Evolutionary conservation across 2,329 filamentous ascomycete species (phyloP), one percentile per base, ranked within the genome.

Genomic region (Cladosporium sphaerospermum): DNA sequence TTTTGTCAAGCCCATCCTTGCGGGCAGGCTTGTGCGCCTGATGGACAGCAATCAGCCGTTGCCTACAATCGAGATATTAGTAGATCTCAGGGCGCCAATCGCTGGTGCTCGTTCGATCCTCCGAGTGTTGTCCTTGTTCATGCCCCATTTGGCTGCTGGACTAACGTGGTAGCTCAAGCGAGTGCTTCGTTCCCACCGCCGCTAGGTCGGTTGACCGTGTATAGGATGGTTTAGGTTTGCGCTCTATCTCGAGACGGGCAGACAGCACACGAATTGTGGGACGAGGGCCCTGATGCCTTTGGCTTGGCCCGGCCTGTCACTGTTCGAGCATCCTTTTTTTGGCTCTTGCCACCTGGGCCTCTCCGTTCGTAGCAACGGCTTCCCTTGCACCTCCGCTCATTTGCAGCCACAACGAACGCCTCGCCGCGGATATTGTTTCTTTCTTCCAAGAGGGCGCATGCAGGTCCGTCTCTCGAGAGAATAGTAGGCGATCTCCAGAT

Each of bases 121-220:
- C 31, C 48, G 32, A 51, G 13, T 44, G 37, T 43, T 31, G 40
- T 40, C 48, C 31, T 44, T 19, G 48, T 32, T 18, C 40, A 36
- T 44, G 32, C 48, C 48, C 41, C 48, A 51, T 51, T 44, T 28
- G 48, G 48, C 16, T 14, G 31, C 8, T 51, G 48, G 48, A 51
- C 48, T 51, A 51, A 51, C 48, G 40, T 19, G 40, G 48, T 51
- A 51, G 48, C 40, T 51, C 39, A 33, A 34, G 48, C 48, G 48
- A 51, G 40, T 28, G 47, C 31, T 42, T 32, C 31, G 40, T 40
- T 51, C 40, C 48, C 32, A 28, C 48, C 43, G 48, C 48, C 47
- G 36, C 40, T 51, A 44, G 48, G 44, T 43, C 40, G 40, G 43
- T 28, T 44, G 48, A 44, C 39, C 48, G 16, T 51, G 40, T 42